phyloP scores from a whole-genome alignment of 495 filamentous ascomycete genomes.

The Hyaloscypha finlandica region DNA sequence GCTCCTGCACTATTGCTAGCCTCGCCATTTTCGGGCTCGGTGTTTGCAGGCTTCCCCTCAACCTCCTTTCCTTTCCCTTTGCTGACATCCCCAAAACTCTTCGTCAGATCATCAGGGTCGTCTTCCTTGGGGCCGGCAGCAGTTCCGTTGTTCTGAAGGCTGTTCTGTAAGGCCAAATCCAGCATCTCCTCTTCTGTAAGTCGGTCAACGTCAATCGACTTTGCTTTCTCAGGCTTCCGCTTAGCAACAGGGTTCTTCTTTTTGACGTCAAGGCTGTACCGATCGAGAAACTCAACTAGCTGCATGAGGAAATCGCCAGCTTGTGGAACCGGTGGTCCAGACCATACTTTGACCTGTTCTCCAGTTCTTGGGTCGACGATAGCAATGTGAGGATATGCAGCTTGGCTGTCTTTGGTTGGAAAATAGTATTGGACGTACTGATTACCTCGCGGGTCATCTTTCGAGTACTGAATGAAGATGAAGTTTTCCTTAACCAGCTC shows the following conservation, averaged over 20 bases:
- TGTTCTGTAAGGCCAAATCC: conserved; percentile 88
- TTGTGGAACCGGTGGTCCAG: conserved; percentile 74
- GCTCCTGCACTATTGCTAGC: conserved; percentile 21
- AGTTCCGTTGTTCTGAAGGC: conserved; percentile 53
- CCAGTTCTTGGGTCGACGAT: conserved; percentile 95
- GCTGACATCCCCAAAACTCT: conserved; percentile 60
- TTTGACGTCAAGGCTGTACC: conserved; percentile 84
- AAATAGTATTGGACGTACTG: conserved; percentile 93
- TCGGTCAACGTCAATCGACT: conserved; percentile 71
- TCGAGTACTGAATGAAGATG: conserved; percentile 89
- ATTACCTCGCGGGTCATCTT: conserved; percentile 71
- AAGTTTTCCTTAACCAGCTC: conserved; percentile 89
- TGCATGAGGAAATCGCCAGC: conserved; percentile 84
- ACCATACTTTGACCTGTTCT: conserved; percentile 97
- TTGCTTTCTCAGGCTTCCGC: conserved; percentile 69
- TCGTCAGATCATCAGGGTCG: conserved; percentile 88
- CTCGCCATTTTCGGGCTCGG: conserved; percentile 18
- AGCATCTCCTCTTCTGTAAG: conserved; percentile 99
- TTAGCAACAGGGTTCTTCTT: conserved; percentile 91
- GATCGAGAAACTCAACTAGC: conserved; percentile 91
- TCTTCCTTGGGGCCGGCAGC: conserved; percentile 39
- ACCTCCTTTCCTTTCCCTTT: conserved; percentile 53
- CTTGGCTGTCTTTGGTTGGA: conserved; percentile 62
- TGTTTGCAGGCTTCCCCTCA: conserved; percentile 37
- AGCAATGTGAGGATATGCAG: conserved; percentile 86